These are phyloP conservation scores for Dinochytrium kinnereticum DNA, from an alignment of 371 early-diverging fungal species.

Conservation along the genomic window DNA sequence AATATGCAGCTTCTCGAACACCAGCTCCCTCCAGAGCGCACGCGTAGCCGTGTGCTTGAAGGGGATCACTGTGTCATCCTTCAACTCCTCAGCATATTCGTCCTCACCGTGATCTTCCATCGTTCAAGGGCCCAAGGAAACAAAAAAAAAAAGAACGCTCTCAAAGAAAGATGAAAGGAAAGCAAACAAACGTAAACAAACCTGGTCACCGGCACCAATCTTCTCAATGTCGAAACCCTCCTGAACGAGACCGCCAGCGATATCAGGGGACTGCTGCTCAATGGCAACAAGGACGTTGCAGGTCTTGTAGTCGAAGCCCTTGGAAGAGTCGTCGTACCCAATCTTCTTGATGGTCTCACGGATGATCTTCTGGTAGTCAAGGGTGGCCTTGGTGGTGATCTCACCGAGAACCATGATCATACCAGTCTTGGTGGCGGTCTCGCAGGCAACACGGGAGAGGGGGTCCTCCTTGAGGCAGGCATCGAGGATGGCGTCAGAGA, in stretches of 20 bases:
- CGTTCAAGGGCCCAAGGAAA: too few relatives aligned
- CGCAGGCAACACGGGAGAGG: slow-evolving; percentile 98
- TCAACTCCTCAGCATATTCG: too few relatives aligned
- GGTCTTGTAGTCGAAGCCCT: slow-evolving; percentile 99
- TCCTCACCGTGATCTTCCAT: too few relatives aligned
- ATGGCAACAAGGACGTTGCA: slow-evolving; percentile 98
- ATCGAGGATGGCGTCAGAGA: slow-evolving; percentile 95
- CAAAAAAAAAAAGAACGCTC: too few relatives aligned
- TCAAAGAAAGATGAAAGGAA: too few relatives aligned
- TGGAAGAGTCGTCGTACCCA: slow-evolving; percentile 96
- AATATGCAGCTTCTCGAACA: too few relatives aligned
- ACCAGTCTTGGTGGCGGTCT: slow-evolving; percentile 99
- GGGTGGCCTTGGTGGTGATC: slow-evolving; percentile 96
- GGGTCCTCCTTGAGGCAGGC: slow-evolving; percentile 96
- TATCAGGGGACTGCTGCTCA: slow-evolving; percentile 99
- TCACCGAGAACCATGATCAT: slow-evolving; percentile 99
- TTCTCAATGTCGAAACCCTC: slow-evolving; percentile 89
- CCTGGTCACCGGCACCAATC: slow-evolving; percentile 99
- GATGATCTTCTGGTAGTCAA: slow-evolving; percentile 98
- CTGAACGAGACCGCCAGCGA: slow-evolving; percentile 93
- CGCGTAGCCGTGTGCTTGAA: too few relatives aligned
- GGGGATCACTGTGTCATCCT: too few relatives aligned
- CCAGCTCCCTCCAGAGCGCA: too few relatives aligned
- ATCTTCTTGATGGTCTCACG: slow-evolving; percentile 97
- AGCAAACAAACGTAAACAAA: slow-evolving; percentile 53